Conservation (phyloP, 73 alveolate genomes). For the Uronychia binucleata region DNA sequence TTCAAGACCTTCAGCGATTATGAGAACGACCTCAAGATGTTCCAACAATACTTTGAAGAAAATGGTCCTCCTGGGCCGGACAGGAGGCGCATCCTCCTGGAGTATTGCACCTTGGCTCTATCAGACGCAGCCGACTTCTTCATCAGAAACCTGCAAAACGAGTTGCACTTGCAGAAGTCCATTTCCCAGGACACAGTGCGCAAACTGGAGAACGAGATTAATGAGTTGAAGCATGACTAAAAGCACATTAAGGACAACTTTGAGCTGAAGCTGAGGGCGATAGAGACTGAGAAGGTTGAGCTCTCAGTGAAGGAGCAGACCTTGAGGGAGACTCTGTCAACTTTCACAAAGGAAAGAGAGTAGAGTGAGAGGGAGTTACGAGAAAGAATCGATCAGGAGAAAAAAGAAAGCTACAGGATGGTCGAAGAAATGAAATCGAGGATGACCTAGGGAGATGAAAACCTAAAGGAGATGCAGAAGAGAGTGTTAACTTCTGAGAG, state of each 20-base stretch:
- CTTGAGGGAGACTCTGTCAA: constrained; percentile 40
- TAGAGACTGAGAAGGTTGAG: constrained; percentile 57
- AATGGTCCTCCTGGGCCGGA: constrained; percentile 75
- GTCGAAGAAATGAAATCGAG: constrained; percentile 51
- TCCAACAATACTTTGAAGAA: constrained; percentile 72
- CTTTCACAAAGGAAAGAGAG: constrained; percentile 30
- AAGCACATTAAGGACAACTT: constrained; percentile 27
- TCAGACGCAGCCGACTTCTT: constrained; percentile 63
- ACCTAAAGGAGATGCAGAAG: constrained; percentile 46
- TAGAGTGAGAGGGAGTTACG: constrained; percentile 33
- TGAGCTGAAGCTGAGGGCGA: constrained; percentile 24
- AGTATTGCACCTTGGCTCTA: constrained; percentile 34
- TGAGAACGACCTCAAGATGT: constrained; percentile 70
- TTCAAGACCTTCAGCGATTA: constrained; percentile 65
- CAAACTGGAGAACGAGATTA: constrained; percentile 30
- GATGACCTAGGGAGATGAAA: constrained; percentile 50
- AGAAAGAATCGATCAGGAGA: constrained; percentile 29
- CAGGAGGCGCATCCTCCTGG: constrained; percentile 35
- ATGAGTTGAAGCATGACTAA: constrained; percentile 47
- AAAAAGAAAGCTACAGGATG: constrained; percentile 21
- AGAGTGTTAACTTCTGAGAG: constrained; percentile 51
- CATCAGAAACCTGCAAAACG: constrained; percentile 45
- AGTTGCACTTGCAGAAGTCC: constrained; percentile 27
- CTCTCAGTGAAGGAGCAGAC: constrained; percentile 57
- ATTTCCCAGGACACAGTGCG: constrained; percentile 36